phyloP scores from a whole-genome alignment of 2,329 filamentous ascomycete species.

The Bipolaris oryzae region DNA sequence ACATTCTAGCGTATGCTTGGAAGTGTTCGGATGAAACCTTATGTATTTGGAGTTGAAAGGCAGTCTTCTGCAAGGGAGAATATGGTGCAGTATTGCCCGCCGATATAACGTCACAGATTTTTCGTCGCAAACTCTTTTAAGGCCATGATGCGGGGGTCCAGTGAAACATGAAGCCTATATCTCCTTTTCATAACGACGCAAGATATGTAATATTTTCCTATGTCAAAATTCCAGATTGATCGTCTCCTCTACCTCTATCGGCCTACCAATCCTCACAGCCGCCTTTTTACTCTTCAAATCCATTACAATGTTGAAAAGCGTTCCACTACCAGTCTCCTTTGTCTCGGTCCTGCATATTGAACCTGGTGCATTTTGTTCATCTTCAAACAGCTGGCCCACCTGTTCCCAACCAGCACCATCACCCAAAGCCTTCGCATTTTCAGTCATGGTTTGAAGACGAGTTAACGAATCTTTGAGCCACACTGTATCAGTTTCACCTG shows the following conservation, averaged over 20 bases:
- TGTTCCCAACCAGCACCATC: constrained; percentile 35
- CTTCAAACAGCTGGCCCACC: constrained; percentile 48
- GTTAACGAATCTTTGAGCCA: constrained; percentile 52
- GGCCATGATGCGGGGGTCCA: not conserved
- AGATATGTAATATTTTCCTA: not conserved
- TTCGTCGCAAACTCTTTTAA: not conserved
- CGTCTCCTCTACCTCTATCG: constrained; percentile 38
- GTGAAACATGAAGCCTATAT: not conserved
- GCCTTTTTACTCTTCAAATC: constrained; percentile 42
- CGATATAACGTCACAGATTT: not conserved
- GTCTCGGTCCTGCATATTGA: constrained; percentile 40
- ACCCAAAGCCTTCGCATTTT: constrained; percentile 31
- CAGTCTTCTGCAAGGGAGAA: not conserved
- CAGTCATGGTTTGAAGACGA: constrained; percentile 48
- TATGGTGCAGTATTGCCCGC: not conserved
- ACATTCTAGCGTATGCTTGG: not conserved
- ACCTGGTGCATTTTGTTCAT: constrained; percentile 49
- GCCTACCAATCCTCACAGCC: constrained; percentile 38
- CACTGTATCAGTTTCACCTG: constrained; percentile 47
- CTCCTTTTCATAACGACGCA: not conserved
- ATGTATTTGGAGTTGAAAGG: too few species aligned
- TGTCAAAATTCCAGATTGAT: constrained; percentile 29
- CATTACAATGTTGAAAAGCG: constrained; percentile 48
- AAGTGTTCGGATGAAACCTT: not conserved
- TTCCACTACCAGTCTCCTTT: constrained; percentile 35